Conservation (phyloP, 768 basidiomycete genomes). For the Trametopsis cervina region DNA sequence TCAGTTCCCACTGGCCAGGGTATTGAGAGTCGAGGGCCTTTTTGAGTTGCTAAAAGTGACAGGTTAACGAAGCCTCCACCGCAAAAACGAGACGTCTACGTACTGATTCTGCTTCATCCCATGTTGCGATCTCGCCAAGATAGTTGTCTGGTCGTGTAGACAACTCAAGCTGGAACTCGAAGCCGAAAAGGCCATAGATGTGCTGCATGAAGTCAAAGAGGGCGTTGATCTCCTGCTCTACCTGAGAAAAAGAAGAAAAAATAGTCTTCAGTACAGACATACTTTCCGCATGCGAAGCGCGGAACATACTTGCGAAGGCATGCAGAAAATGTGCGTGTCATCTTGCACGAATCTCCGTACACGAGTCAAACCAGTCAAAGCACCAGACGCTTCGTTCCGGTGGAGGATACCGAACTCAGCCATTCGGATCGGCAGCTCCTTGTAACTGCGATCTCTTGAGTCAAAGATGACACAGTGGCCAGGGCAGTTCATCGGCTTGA, state of each 20-base stretch:
- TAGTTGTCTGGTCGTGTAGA: constrained; percentile 95
- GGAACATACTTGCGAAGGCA: constrained; percentile 69
- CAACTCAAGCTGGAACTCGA: constrained; percentile 88
- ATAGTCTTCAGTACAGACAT: no score
- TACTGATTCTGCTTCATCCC: constrained; percentile 85
- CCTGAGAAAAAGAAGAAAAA: no score
- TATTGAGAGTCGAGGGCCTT: constrained; percentile 79
- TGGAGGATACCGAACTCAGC: constrained; percentile 98
- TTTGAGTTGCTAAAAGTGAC: constrained; percentile 68
- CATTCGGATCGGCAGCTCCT: constrained; percentile 94
- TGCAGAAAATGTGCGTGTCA: constrained; percentile 98
- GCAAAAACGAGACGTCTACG: constrained; percentile 12
- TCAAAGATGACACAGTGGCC: constrained; percentile 97
- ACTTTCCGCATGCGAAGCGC: background rate
- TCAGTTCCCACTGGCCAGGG: constrained; percentile 85
- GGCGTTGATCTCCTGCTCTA: constrained; percentile 78
- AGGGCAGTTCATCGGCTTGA: constrained; percentile 99
- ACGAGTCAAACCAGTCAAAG: constrained; percentile 86
- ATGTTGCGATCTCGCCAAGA: constrained; percentile 83
- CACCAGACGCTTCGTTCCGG: constrained; percentile 93
- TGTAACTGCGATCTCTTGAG: constrained; percentile 87
- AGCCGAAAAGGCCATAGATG: constrained; percentile 91
- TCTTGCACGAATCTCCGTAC: constrained; percentile 96
- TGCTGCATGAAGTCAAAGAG: constrained; percentile 95
- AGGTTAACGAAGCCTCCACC: background rate